Evolutionary conservation across 2,329 filamentous ascomycete genomes (phyloP).

Genomic region (Leptodontidium sp.): DNA sequence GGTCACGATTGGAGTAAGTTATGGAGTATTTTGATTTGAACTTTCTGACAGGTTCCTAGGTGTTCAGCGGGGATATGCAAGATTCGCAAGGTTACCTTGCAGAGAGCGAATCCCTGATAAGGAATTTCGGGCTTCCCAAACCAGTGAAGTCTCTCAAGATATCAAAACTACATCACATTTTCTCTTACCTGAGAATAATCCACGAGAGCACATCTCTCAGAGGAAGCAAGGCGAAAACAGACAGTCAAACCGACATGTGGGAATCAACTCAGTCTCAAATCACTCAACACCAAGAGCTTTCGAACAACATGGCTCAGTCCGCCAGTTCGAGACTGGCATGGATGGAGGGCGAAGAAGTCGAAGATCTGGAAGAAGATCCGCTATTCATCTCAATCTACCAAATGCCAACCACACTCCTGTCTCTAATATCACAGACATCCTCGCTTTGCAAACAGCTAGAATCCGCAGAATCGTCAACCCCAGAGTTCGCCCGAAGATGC

Average conservation of each 20-base stretch:
- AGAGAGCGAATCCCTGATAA: slow-evolving; percentile 29
- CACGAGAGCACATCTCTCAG: slow-evolving; percentile 30
- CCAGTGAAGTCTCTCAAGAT: slow-evolving; percentile 32
- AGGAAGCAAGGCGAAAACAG: background rate
- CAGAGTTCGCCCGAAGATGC: slow-evolving; percentile 28
- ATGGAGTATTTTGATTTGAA: background rate
- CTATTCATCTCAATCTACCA: slow-evolving; percentile 33
- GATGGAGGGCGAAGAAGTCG: slow-evolving; percentile 24
- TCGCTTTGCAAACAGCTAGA: slow-evolving; percentile 27
- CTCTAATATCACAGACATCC: slow-evolving; percentile 31
- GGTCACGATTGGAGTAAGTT: slow-evolving; percentile 34
- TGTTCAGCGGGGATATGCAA: slow-evolving; percentile 33
- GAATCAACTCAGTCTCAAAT: background rate
- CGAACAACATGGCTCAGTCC: slow-evolving; percentile 1
- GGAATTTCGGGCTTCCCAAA: slow-evolving; percentile 26
- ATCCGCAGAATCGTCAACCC: slow-evolving; percentile 21
- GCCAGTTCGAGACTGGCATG: slow-evolving; percentile 24
- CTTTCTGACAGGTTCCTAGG: slow-evolving; percentile 5
- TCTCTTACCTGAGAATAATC: slow-evolving; percentile 33
- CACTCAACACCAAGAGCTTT: slow-evolving; percentile 1
- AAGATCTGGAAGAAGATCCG: slow-evolving; percentile 32
- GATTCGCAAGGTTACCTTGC: slow-evolving; percentile 29
- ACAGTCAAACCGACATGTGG: background rate
- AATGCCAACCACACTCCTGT: slow-evolving; percentile 30
- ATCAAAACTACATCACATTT: slow-evolving; percentile 32